These are phyloP conservation scores for Apiospora malaysiana DNA, from an alignment of 2,329 filamentous ascomycete genomes.

Conservation along the genomic window DNA sequence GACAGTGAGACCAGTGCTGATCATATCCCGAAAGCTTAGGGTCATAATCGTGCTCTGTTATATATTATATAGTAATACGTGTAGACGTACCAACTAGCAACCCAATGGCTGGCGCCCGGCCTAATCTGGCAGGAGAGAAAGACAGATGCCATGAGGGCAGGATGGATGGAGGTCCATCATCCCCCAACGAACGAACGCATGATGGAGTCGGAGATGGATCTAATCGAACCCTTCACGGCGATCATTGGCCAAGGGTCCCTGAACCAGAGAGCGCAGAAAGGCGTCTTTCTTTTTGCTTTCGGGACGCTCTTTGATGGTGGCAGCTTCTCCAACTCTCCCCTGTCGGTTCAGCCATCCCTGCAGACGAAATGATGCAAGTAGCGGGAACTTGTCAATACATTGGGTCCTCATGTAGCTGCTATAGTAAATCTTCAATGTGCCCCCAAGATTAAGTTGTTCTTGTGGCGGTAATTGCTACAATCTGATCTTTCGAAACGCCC, in stretches of 20 bases:
- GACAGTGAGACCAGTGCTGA: slow-evolving; percentile 10
- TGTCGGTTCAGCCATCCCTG: neutral
- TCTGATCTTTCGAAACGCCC: neutral
- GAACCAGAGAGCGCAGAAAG: neutral
- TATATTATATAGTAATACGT: neutral
- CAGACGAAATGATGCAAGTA: neutral
- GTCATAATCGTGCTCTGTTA: neutral
- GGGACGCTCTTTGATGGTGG: neutral
- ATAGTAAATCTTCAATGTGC: neutral
- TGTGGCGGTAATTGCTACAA: neutral
- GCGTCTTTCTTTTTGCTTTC: neutral
- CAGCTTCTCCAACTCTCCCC: neutral
- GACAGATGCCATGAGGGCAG: neutral
- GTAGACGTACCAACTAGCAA: neutral
- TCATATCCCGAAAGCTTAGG: neutral
- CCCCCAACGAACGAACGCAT: slow-evolving; percentile 12
- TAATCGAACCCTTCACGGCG: slow-evolving; percentile 5
- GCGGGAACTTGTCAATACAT: neutral
- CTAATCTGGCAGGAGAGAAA: slow-evolving; percentile 7
- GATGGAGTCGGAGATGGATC: slow-evolving; percentile 18
- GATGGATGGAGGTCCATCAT: neutral
- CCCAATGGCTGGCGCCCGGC: neutral
- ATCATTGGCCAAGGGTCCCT: slow-evolving; percentile 5
- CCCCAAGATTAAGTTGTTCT: neutral
- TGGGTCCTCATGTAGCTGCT: neutral